Base-by-base conservation (phyloP, 2,329 filamentous ascomycete species). In the Phoma sp. region DNA sequence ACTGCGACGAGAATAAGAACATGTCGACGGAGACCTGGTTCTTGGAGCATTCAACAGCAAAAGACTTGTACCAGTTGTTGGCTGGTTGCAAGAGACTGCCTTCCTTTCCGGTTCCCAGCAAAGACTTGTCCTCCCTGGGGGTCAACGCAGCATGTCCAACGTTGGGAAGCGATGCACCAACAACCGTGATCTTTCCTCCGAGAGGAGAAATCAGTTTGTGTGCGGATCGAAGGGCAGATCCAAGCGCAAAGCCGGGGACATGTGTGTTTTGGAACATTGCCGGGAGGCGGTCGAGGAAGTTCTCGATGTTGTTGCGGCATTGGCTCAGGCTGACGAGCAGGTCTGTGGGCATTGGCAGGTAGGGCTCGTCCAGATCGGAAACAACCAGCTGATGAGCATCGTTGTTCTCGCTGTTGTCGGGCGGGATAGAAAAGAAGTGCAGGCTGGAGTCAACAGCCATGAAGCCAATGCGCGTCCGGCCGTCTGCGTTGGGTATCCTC, bases 21-120 rank as follows among this genome's bases (percentile, higher is more conserved):
- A 73, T 73, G 49, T 73, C 70, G 33, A 99, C 92, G 0, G 93
- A 98, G 25, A 99, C 95, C 76, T 99, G 95, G 64, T 96, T 96
- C 81, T 99, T 99, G 33, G 93, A 97, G 77, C 95, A 99, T 74
- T 99, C 95, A 3, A 99, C 95, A 0, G 95, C 95, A 69, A 99
- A 99, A 68, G 91, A 96, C 82, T 99, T 99, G 83, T 98, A 99
- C 77, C 98, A 99, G 70, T 90, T 92, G 79, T 92, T 97, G 36
- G 86, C 90, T 0, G 95, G 97, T 74, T 98, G 93, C 47, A 99
- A 80, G 29, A 99, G 83, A 58, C 84, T 82, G 61, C 86, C 91
- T 74, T 99, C 95, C 76, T 97, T 97, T 62, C 89, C 92, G 1
- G 95, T 99, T 32, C 95, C 95, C 23, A 99, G 81, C 13, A 96